Base-by-base conservation (phyloP, 768 basidiomycete species). In the Mycena alexandri region DNA sequence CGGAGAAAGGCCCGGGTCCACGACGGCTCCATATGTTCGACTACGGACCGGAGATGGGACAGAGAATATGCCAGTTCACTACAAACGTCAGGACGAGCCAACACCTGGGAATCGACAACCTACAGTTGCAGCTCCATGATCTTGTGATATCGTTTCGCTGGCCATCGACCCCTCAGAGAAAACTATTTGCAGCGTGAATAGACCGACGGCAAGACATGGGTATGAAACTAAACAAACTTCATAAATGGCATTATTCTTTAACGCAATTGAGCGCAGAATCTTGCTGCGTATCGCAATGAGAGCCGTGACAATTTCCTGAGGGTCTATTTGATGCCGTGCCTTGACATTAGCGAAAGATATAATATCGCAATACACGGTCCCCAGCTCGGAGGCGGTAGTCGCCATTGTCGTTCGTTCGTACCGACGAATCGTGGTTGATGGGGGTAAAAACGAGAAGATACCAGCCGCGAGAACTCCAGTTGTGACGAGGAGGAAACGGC, bases 1-100 rank as follows among this genome's bases (percentile, higher is more conserved):
- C 86, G 85, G 19, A 96, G 83, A 69, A 95, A 89, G 0, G 94
- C 94, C 13, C 84, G 83, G 1, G 90, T 83, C 94, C 95, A 96
- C 13, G 88, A 83, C 2, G 89, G 88, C 53, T 94, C 91, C 54
- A 96, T 81, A 66, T 90, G 87, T 48, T 88, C 86, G 11, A 93
- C 78, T 14, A 93, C 86, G 9, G 92, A 93, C 79, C 90, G 84
- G 9, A 96, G 77, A 72, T 95, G 89, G 0, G 90, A 89, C 4
- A 96, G 80, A 0, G 89, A 84, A 69, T 88, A 88, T 1, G 90
- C 82, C 22, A 93, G 81, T 79, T 94, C 87, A 67, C 92, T 93
- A 53, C 19, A 24, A 73, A 34, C 29, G 34, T 61, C 19, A 61
- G 42, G 48, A 13, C 53, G 38, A 19, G 29, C 47, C 17, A 55